Evolutionary conservation across 345 rosid genomes (phyloP).

Genomic region (Eucalyptus rudis): DNA sequence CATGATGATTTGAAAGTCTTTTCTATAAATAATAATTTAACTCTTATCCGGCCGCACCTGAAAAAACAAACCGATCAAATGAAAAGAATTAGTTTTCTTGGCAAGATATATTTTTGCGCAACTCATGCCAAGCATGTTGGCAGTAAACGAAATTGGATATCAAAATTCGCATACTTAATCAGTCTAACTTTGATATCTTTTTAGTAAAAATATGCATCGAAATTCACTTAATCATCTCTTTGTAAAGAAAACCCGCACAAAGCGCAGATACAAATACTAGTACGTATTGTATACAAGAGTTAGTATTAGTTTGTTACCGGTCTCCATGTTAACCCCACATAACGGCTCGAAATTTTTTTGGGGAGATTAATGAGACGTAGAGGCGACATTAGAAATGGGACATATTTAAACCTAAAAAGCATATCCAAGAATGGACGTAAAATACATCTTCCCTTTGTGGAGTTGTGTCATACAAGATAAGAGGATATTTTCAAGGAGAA

Average conservation of each 20-base stretch:
- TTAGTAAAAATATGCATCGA: too few species aligned
- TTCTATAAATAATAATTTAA: neutral
- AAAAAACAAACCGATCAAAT: neutral
- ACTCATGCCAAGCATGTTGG: neutral
- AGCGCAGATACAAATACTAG: too few species aligned
- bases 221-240: too few species aligned
- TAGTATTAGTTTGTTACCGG: too few species aligned
- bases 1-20: neutral
- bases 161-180: neutral
- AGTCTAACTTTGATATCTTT: too few species aligned
- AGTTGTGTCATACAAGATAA: neutral
- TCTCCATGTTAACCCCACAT: too few species aligned
- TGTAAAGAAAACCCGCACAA: too few species aligned
- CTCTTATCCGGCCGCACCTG: neutral
- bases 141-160: neutral
- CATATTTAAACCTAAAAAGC: neutral
- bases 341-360: neutral
- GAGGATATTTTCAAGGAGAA: too few species aligned
- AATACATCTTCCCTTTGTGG: neutral
- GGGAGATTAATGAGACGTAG: too few species aligned
- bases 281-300: too few species aligned
- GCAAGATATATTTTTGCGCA: neutral
- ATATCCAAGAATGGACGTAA: neutral
- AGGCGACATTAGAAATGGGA: neutral
- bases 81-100: neutral